Percentiles rank a stretch among this genome's conserved stretches.
phyloP scores from a whole-genome alignment of 2,329 filamentous ascomycete genomes.

The Phyllosticta paracitricarpa region DNA sequence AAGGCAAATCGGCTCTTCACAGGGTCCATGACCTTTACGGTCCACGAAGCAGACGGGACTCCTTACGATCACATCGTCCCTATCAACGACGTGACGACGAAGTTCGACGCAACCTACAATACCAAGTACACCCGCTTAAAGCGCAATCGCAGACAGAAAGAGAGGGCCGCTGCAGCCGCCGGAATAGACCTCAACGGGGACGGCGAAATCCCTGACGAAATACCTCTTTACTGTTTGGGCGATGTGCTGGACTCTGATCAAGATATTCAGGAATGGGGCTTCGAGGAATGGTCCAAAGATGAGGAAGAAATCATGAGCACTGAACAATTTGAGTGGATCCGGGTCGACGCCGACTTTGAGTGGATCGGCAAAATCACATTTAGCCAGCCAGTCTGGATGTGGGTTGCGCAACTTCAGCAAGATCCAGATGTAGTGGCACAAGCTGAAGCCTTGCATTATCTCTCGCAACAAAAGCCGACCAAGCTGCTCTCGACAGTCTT shows the following conservation, averaged over 20 bases:
- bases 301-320: constrained; percentile 87
- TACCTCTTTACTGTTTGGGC: constrained; percentile 81
- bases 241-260: constrained; percentile 78
- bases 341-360: constrained; percentile 95
- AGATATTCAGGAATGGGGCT: constrained; percentile 72
- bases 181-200: constrained; percentile 55
- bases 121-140: constrained; percentile 98
- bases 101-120: constrained; percentile 94
- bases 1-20: constrained; percentile 69
- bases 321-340: constrained; percentile 97
- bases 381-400: constrained; percentile 92
- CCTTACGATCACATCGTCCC: constrained; percentile 97
- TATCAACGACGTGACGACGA: constrained; percentile 76
- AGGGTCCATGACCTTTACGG: constrained; percentile 93
- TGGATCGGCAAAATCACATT: constrained; percentile 83
- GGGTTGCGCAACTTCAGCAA: constrained; percentile 91
- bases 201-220: constrained; percentile 55
- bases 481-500: constrained; percentile 82
- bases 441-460: constrained; percentile 63
- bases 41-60: constrained; percentile 95
- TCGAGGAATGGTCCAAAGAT: constrained; percentile 82
- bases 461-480: constrained; percentile 58
- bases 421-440: constrained; percentile 93
- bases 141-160: constrained; percentile 71
- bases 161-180: constrained; percentile 55